Conservation (phyloP, 2,329 filamentous ascomycete species). For the Cytospora paraplurivora region DNA sequence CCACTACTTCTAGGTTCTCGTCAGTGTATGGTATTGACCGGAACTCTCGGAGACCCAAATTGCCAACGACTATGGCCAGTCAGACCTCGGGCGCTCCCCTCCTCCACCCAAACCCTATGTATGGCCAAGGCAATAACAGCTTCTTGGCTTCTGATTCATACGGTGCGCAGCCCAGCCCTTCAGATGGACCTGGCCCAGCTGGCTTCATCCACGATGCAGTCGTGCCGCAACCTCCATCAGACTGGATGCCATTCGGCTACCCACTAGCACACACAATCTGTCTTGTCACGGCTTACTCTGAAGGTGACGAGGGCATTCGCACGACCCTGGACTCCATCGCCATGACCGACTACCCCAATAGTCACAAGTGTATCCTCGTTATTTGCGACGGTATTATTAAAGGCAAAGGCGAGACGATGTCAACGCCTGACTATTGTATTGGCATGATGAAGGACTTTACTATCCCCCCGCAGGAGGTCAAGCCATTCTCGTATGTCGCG, state of each 20-base stretch:
- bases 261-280: conserved; percentile 93
- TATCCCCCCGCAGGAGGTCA: conserved; percentile 76
- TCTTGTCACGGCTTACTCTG: conserved; percentile 94
- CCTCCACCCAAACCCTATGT: conserved; percentile 70
- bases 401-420: conserved; percentile 82
- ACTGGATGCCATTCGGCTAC: conserved; percentile 97
- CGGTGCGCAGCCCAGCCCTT: conserved; percentile 49
- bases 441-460: conserved; percentile 94
- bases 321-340: conserved; percentile 96
- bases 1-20: conserved; percentile 92
- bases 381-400: conserved; percentile 98
- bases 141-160: conserved; percentile 64
- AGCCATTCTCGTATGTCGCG: conserved; percentile 92
- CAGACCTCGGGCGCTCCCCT: conserved; percentile 76
- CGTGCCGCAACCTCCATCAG: conserved; percentile 91
- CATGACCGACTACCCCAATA: conserved; percentile 98
- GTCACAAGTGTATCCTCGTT: conserved; percentile 94
- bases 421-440: conserved; percentile 87
- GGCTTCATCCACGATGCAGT: conserved; percentile 97
- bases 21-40: conserved; percentile 81
- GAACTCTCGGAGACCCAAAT: conserved; percentile 49
- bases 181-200: conserved; percentile 76
- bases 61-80: conserved; percentile 92
- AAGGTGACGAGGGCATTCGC: conserved; percentile 88
- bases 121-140: conserved; percentile 67